Percentiles rank a stretch among this genome's conserved stretches.
These are phyloP conservation scores for Allomyces javanicus DNA, from an alignment of 192 early-diverging fungal genomes.

Conservation along the genomic window DNA sequence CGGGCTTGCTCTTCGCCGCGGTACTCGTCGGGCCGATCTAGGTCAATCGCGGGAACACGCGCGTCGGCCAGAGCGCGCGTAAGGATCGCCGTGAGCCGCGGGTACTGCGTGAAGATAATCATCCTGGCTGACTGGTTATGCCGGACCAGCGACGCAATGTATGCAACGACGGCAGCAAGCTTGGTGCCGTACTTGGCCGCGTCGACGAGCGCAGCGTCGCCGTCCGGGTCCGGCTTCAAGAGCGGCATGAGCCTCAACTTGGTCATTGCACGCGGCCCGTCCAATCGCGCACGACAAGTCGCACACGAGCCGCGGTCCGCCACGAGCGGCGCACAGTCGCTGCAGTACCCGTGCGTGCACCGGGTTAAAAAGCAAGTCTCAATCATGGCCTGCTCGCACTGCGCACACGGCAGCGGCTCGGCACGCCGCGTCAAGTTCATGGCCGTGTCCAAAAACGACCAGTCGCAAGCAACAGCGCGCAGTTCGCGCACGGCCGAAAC, in stretches of 20 bases:
- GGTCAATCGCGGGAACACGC: neutral
- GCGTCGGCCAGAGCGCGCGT: neutral
- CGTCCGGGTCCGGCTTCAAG: neutral
- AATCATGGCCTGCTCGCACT: too few relatives aligned
- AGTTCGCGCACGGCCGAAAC: too few relatives aligned
- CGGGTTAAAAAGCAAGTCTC: neutral
- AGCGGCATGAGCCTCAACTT: neutral
- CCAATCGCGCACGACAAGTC: too few relatives aligned
- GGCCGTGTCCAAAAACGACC: too few relatives aligned
- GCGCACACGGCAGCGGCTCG: too few relatives aligned
- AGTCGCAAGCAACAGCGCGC: too few relatives aligned
- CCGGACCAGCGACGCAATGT: neutral
- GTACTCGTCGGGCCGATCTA: neutral
- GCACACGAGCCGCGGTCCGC: too few relatives aligned
- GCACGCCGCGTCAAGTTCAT: too few relatives aligned
- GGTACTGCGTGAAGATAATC: neutral
- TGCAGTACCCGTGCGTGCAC: neutral
- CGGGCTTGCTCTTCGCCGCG: neutral
- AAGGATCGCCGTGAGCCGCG: neutral
- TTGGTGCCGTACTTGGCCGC: neutral
- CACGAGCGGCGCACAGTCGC: neutral
- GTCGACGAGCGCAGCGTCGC: neutral
- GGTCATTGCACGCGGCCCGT: too few relatives aligned
- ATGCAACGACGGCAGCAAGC: neutral
- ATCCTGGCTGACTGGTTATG: neutral